Conservation (phyloP, 495 filamentous ascomycete genomes). For the Penicillium pancosmium region DNA sequence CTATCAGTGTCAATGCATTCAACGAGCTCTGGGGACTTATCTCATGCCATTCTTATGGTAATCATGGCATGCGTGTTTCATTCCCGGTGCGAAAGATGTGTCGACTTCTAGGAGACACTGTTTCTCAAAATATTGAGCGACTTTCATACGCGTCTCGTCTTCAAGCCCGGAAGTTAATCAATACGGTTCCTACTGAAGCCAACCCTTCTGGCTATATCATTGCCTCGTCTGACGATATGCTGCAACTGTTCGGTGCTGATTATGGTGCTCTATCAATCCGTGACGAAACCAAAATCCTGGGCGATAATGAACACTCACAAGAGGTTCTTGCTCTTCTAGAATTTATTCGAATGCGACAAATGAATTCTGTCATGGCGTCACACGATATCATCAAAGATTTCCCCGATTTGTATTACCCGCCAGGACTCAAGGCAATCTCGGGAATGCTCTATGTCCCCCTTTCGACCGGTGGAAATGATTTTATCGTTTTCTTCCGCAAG, state of each 20-base stretch:
- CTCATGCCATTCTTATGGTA: slow-evolving; percentile 83
- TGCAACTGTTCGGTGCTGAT: slow-evolving; percentile 86
- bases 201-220: slow-evolving; percentile 93
- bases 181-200: slow-evolving; percentile 68
- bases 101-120: slow-evolving; percentile 83
- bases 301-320: slow-evolving; percentile 72
- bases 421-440: slow-evolving; percentile 78
- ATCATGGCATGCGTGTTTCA: slow-evolving; percentile 81
- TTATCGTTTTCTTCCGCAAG: slow-evolving; percentile 89
- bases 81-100: slow-evolving; percentile 96
- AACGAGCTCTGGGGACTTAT: slow-evolving; percentile 88
- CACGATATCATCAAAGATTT: slow-evolving; percentile 81
- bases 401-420: slow-evolving; percentile 76
- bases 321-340: slow-evolving; percentile 86
- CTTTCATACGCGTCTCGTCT: slow-evolving; percentile 84
- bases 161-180: slow-evolving; percentile 53
- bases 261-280: slow-evolving; percentile 84
- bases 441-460: slow-evolving; percentile 85
- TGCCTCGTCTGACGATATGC: slow-evolving; percentile 83
- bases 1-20: slow-evolving; percentile 88
- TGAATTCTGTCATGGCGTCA: slow-evolving; percentile 77
- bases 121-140: slow-evolving; percentile 86
- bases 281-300: slow-evolving; percentile 86
- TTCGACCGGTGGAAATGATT: slow-evolving; percentile 75
- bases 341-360: slow-evolving; percentile 75